Evolutionary conservation across 1,284 basidiomycete species (phyloP).

Genomic region (Sanghuangporus weigelae): DNA sequence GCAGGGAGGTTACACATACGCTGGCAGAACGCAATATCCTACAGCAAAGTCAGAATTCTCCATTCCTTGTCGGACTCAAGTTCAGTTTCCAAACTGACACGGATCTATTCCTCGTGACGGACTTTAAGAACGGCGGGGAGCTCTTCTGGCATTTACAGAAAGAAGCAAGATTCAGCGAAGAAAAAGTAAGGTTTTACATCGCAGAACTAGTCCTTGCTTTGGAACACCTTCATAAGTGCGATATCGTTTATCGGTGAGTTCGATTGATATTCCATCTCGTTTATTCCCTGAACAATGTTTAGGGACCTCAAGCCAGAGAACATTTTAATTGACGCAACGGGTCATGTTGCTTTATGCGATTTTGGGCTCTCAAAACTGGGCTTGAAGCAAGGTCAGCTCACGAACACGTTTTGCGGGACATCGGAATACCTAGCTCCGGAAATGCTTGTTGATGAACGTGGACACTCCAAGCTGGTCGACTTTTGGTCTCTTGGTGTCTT

Average conservation of each 20-base stretch:
- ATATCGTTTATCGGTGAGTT: constrained; percentile 90
- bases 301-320: constrained; percentile 97
- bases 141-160: constrained; percentile 97
- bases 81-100: constrained; percentile 97
- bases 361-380: constrained; percentile 98
- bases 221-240: constrained; percentile 95
- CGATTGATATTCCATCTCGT: background rate
- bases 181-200: constrained; percentile 91
- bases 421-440: constrained; percentile 98
- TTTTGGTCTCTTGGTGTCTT: constrained; percentile 96
- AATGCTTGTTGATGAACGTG: constrained; percentile 97
- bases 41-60: constrained; percentile 89
- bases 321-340: constrained; percentile 93
- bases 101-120: constrained; percentile 96
- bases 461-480: constrained; percentile 98
- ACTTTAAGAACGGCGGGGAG: constrained; percentile 99
- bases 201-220: constrained; percentile 92
- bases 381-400: constrained; percentile 88
- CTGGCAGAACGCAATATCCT: constrained; percentile 99
- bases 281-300: constrained; percentile 4
- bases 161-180: constrained; percentile 90
- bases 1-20: constrained; percentile 99
- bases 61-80: constrained; percentile 98
- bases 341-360: constrained; percentile 95
- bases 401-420: constrained; percentile 98